A percentile compares a stretch with the other conserved stretches of the same genome.
Evolutionary conservation across 306 rosid species (phyloP).

Genomic region (Castanea mollissima): DNA sequence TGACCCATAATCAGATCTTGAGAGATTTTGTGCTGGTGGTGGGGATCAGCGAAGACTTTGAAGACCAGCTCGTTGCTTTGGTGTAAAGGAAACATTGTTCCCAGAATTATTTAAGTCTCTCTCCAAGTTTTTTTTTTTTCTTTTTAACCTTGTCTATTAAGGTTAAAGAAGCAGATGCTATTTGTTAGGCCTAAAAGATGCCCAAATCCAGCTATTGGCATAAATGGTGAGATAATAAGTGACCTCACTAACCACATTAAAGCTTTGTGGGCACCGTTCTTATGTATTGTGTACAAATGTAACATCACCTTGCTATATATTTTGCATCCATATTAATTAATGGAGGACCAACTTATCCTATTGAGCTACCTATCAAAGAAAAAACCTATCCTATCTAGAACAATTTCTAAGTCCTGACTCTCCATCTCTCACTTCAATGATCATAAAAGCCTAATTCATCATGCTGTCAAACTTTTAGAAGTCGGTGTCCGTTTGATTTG

Average conservation of each 20-base stretch:
- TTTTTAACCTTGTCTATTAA: background rate
- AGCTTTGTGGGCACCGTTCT: constrained; percentile 17
- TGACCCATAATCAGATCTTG: constrained; percentile 47
- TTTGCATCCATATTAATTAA: constrained; percentile 8
- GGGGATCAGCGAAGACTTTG: constrained; percentile 46
- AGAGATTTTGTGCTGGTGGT: constrained; percentile 41
- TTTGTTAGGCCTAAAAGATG: constrained; percentile 38
- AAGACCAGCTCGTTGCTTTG: constrained; percentile 64
- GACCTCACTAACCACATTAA: constrained; percentile 28
- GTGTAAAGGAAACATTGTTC: constrained; percentile 60
- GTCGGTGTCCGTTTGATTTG: no score
- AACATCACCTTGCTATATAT: constrained; percentile 7
- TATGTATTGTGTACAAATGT: constrained; percentile 1
- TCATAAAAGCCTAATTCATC: no score
- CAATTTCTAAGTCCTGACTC: no score
- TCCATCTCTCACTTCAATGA: no score
- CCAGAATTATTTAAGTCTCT: background rate
- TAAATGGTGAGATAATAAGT: constrained; percentile 17
- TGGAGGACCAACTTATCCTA: constrained; percentile 3
- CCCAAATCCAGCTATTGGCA: constrained; percentile 25
- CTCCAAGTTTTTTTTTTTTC: background rate
- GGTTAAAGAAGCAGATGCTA: constrained; percentile 18
- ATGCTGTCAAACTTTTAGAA: no score
- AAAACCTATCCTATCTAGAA: no score
- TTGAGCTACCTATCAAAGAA: no score